Evolutionary conservation across 2,329 filamentous ascomycete genomes (phyloP).

Genomic region (Pseudomassariella vexata): DNA sequence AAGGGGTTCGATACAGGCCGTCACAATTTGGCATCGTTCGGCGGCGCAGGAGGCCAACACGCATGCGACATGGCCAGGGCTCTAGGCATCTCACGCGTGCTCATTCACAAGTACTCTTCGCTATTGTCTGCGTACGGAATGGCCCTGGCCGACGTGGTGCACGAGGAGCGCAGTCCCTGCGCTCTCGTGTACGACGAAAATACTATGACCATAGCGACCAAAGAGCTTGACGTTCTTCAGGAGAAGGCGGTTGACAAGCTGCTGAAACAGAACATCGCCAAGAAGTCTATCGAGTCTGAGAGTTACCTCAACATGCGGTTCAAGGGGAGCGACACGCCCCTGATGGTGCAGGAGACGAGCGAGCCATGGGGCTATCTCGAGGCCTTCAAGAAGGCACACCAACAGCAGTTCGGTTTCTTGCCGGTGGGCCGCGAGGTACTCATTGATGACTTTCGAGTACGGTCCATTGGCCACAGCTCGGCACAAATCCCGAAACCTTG

Average conservation of each 20-base stretch:
- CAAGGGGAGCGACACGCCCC: constrained; percentile 6
- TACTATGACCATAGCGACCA: constrained; percentile 34
- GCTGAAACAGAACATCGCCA: constrained; percentile 29
- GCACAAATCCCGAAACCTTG: background rate
- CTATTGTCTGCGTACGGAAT: constrained; percentile 67
- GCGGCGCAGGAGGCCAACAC: constrained; percentile 67
- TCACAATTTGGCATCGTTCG: constrained; percentile 66
- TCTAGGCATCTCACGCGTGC: constrained; percentile 62
- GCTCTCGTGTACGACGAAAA: constrained; percentile 36
- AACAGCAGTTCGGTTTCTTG: constrained; percentile 63
- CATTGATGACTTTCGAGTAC: constrained; percentile 7
- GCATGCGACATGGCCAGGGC: constrained; percentile 63
- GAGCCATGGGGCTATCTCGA: constrained; percentile 48
- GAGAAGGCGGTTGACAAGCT: background rate
- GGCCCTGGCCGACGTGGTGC: constrained; percentile 66
- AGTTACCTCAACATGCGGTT: constrained; percentile 7
- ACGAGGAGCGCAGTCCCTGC: constrained; percentile 59
- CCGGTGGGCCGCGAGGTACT: constrained; percentile 2
- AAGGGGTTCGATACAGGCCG: constrained; percentile 65
- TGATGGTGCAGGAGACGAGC: constrained; percentile 7
- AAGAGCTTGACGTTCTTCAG: background rate
- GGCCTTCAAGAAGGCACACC: constrained; percentile 61
- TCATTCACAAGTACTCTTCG: constrained; percentile 65
- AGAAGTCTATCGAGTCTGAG: background rate
- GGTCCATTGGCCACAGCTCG: constrained; percentile 5